Evolutionary conservation across 257 asterid species (phyloP), one percentile per base, ranked within the genome.

Genomic region (Agastache rugosa): DNA sequence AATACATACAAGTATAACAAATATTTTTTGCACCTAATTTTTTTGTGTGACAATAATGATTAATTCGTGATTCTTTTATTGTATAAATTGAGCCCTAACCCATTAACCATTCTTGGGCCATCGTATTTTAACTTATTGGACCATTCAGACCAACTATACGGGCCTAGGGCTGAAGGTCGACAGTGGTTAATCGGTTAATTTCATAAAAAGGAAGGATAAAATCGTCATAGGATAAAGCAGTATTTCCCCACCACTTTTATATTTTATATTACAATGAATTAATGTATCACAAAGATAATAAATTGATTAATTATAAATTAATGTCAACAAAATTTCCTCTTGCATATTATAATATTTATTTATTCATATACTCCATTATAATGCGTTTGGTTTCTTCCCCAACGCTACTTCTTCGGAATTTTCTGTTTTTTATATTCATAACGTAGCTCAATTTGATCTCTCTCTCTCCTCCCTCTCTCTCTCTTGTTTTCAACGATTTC

Each of bases 391-490:
- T 82, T 90, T 83, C 93, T 82, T 84, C 96, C 79, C 80, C 88
- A 72, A 79, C 85, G 82, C 91, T 82, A 78, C 91, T 78, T 82
- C 93, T 84, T 76, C 89, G 88, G 87, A 78, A 74, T 85, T 90
- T 76, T 85, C 82, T 73, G 84, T 78, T 80, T 44, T 53, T 19
- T 53, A 70, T 78, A 75, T 73, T 22, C 73, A 66, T 67, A 60
- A 27, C 73, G 62, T 59, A 55, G 67, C 72, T 67, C 62, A 80
- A 31, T 69, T 81, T 11, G 60, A 67, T 56, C 75, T 69, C 5
- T 44, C 50, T 51, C 22, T 19, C 35, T 70, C 42, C 82, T 71
- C 60, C 68, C 72, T 64, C 61, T 70, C 67, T 61, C 71, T 77
- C 81, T 63, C 80, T 87, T 70, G 89, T 79, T 86, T 81, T 64